A percentile compares a stretch with the other conserved stretches of the same genome.
phyloP scores from a whole-genome alignment of 2,329 filamentous ascomycete species.

The Lomentospora prolificans region DNA sequence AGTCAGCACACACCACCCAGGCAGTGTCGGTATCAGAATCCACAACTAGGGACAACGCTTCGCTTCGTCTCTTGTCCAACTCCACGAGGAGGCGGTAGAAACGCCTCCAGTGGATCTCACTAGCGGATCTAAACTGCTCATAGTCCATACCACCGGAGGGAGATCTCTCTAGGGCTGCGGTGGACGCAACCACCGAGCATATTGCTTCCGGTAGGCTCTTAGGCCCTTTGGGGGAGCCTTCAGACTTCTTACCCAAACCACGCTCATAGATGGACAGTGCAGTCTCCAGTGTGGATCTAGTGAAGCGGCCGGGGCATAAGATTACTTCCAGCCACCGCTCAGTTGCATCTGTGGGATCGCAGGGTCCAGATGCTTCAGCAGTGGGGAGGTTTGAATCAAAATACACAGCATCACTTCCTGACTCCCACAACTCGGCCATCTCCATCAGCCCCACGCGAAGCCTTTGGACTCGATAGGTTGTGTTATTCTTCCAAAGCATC shows the following conservation, averaged over 20 bases:
- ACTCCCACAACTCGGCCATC: constrained; percentile 50
- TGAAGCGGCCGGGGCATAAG: constrained; percentile 74
- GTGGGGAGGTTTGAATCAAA: constrained; percentile 46
- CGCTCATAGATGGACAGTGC: constrained; percentile 74
- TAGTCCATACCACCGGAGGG: constrained; percentile 62
- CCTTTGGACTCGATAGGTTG: constrained; percentile 63
- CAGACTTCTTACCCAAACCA: constrained; percentile 36
- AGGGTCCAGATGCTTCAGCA: constrained; percentile 48
- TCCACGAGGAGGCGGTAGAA: constrained; percentile 82
- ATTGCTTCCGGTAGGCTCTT: constrained; percentile 66
- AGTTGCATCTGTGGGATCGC: constrained; percentile 58
- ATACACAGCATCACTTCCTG: constrained; percentile 61
- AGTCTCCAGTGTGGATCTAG: constrained; percentile 69
- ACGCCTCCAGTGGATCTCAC: constrained; percentile 77
- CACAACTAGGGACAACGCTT: constrained; percentile 67
- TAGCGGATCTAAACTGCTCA: constrained; percentile 61
- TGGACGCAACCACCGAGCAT: constrained; percentile 59
- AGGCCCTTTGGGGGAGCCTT: constrained; percentile 30
- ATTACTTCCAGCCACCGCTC: constrained; percentile 84
- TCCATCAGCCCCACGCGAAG: constrained; percentile 63
- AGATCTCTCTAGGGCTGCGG: constrained; percentile 53
- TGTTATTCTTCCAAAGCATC: constrained; percentile 79
- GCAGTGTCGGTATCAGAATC: constrained; percentile 63
- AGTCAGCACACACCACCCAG: constrained; percentile 79
- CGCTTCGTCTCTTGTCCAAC: constrained; percentile 75